Evolutionary conservation across 495 filamentous ascomycete species (phyloP).

Genomic region (Venustampulla echinocandica): DNA sequence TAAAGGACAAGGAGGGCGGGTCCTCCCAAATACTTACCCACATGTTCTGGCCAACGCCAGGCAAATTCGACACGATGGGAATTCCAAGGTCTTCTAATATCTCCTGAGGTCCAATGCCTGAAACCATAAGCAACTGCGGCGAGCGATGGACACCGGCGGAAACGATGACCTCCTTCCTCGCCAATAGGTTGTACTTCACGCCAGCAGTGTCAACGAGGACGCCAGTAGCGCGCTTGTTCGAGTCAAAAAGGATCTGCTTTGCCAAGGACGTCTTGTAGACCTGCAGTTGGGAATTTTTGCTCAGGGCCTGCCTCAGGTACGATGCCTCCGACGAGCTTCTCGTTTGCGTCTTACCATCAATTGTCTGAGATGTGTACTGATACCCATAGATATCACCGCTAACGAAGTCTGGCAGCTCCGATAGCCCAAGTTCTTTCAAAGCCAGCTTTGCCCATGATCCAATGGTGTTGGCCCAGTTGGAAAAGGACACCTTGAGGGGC

Average conservation of each 20-base stretch:
- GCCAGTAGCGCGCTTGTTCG: conserved; percentile 26
- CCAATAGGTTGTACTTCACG: conserved; percentile 27
- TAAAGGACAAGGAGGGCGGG: no score
- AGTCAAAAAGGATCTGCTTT: background rate
- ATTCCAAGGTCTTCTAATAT: no score
- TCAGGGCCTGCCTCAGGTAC: background rate
- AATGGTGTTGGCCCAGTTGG: background rate
- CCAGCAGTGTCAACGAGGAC: conserved; percentile 26
- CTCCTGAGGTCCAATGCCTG: no score
- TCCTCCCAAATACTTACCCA: no score
- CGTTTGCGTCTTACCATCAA: background rate
- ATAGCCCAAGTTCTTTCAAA: background rate
- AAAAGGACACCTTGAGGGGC: background rate
- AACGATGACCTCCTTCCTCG: conserved; percentile 38
- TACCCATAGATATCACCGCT: background rate
- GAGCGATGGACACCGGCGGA: conserved; percentile 37
- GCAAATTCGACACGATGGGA: no score
- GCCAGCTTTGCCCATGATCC: background rate
- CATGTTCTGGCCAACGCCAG: no score
- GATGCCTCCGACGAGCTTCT: background rate
- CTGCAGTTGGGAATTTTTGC: background rate
- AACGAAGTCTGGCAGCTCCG: background rate
- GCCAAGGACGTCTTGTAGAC: background rate
- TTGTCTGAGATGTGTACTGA: background rate
- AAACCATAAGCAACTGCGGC: no score